Percentiles rank a stretch among this genome's conserved stretches.
phyloP scores from a whole-genome alignment of 805 yeast genomes.

The Cyberlindnera petersonii region DNA sequence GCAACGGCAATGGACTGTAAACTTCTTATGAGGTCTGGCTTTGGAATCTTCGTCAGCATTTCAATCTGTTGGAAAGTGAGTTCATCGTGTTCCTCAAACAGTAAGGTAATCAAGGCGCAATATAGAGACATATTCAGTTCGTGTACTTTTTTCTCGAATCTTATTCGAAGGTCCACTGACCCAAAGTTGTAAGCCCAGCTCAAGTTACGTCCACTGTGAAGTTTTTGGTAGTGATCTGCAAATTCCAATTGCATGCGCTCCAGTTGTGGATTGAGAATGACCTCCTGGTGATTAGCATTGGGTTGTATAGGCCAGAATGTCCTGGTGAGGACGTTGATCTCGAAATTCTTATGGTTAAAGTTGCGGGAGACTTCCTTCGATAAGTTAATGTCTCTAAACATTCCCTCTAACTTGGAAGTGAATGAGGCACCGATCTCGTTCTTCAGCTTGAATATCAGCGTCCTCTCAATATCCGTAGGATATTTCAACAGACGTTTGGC shows the following conservation, averaged over 20 bases:
- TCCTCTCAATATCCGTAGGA: constrained; percentile 60
- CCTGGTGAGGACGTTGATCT: constrained; percentile 53
- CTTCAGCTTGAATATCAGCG: constrained; percentile 60
- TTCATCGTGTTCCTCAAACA: constrained; percentile 57
- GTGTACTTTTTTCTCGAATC: constrained; percentile 65
- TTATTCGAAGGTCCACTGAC: constrained; percentile 70
- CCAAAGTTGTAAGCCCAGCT: constrained; percentile 85
- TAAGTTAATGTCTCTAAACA: constrained; percentile 74
- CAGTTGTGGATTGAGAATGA: constrained; percentile 42
- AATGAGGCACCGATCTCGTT: constrained; percentile 78
- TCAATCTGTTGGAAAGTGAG: constrained; percentile 60
- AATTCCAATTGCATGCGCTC: constrained; percentile 41
- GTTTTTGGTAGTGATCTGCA: constrained; percentile 45
- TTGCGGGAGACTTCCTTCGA: constrained; percentile 47
- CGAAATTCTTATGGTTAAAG: constrained; percentile 40
- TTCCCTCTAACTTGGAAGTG: constrained; percentile 75
- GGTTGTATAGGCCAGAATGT: constrained; percentile 66
- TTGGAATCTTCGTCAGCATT: constrained; percentile 67
- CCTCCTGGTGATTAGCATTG: constrained; percentile 26
- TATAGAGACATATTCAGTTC: constrained; percentile 77
- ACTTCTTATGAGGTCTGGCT: constrained; percentile 67
- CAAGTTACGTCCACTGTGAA: constrained; percentile 55
- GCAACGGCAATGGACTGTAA: constrained; percentile 82
- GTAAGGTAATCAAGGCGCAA: constrained; percentile 71
- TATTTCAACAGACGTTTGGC: constrained; percentile 70